Base-by-base conservation (phyloP, 2,329 filamentous ascomycete species). In the Microsporum audouinii region DNA sequence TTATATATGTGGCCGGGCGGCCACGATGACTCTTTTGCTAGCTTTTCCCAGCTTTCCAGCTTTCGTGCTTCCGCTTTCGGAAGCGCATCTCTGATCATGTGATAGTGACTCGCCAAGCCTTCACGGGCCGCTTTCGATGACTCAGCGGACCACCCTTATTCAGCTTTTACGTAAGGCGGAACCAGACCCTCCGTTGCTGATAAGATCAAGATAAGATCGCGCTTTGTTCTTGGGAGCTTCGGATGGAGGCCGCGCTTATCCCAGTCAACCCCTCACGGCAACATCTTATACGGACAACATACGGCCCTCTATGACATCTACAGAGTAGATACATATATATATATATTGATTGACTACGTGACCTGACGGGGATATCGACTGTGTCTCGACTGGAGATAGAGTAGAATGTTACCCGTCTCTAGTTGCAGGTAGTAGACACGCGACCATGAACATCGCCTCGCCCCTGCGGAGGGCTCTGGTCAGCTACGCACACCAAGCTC, bases 361-460 rank as follows among this genome's bases (percentile, higher is more conserved):
- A 23, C 17, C 17, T 23, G 17, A 23, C 17, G 17, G 17, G 17
- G 17, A 23, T 23, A 23, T 23, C 17, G 17, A 23, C 17, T 23
- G 17, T 23, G 17, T 23, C 17, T 23, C 17, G 17, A 23, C 17
- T 23, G 39, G 12, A 47, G n/a, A 6, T 47, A 47, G 23, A 27
- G 43, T 27, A 29, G 23, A 14, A 51, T 51, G 45, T 31, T 51
- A 51, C 45, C 45, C 45, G 27, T 31, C 23, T 51, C 23, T 7
- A 31, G 4, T 2, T 3, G 1, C 27, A 31, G 45, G 23, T 27
- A 6, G 38, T 39, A 51, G 45, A 51, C 45, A 51, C 31, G 59
- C 55, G 57, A 60, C 60, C 29, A 62, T 65, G 57, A 61, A 60
- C 41, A 47, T 60, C 29, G 33, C 61, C 41, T 43, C 63, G 47